Percentiles rank a stretch among this genome's conserved stretches.
phyloP scores from a whole-genome alignment of 768 basidiomycete species.

The Lentinula sp. region DNA sequence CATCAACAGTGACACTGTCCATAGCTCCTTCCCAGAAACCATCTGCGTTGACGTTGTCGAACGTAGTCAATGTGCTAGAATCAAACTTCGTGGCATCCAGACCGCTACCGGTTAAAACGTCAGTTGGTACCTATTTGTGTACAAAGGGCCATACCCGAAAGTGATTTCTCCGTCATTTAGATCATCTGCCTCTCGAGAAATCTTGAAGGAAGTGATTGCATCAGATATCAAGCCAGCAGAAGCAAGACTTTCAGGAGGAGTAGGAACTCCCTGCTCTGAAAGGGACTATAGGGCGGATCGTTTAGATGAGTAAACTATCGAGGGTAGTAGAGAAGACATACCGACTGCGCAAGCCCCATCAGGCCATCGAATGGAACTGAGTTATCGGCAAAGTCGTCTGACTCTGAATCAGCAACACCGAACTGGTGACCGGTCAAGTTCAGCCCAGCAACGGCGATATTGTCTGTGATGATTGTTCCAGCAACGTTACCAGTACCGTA shows the following conservation, averaged over 20 bases:
- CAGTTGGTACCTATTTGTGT: too few relatives aligned
- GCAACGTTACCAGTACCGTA: constrained; percentile 69
- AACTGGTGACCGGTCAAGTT: constrained; percentile 54
- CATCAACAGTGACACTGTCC: constrained; percentile 54
- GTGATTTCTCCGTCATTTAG: constrained; percentile 76
- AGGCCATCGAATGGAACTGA: constrained; percentile 60
- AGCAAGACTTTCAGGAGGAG: constrained; percentile 70
- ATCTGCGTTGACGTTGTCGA: constrained; percentile 54
- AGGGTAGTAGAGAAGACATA: constrained; percentile 20
- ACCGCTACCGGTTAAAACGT: constrained; percentile 25
- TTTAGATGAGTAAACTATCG: not conserved
- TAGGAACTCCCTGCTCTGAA: constrained; percentile 57
- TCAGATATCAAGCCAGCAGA: constrained; percentile 47
- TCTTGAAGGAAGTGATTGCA: constrained; percentile 75
- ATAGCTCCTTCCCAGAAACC: constrained; percentile 83
- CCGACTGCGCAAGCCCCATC: constrained; percentile 74
- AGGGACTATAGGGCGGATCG: constrained; percentile 33
- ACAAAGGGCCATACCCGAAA: constrained; percentile 42
- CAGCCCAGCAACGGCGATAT: constrained; percentile 59
- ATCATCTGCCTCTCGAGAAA: constrained; percentile 66
- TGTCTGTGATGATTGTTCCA: constrained; percentile 59
- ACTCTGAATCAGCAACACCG: constrained; percentile 59
- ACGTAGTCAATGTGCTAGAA: constrained; percentile 44
- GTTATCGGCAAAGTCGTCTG: constrained; percentile 49
- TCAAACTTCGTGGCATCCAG: constrained; percentile 70